Conservation (phyloP, 2,329 filamentous ascomycete genomes). For the Trichoderma simmonsii region DNA sequence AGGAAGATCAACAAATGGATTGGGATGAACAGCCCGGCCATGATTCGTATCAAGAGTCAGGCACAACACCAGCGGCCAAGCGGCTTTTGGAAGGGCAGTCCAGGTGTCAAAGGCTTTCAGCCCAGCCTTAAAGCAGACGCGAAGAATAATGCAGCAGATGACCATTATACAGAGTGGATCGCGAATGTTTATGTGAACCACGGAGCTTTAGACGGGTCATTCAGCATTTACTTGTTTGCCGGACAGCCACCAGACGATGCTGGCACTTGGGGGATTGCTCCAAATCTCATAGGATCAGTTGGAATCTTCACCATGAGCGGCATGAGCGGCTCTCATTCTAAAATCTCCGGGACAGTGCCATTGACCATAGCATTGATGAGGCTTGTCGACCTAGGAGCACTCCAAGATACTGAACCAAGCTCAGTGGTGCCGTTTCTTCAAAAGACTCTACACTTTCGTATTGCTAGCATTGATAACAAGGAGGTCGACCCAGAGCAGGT, state of each 20-base stretch:
- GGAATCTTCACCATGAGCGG: constrained; percentile 50
- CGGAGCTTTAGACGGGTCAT: constrained; percentile 58
- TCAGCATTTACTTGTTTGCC: constrained; percentile 64
- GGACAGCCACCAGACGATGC: constrained; percentile 48
- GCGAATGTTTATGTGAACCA: constrained; percentile 63
- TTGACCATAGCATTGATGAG: constrained; percentile 49
- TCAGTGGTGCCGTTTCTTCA: constrained; percentile 43
- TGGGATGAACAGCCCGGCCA: constrained; percentile 31
- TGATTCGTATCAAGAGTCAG: constrained; percentile 18
- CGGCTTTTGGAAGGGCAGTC: not conserved
- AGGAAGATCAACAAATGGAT: constrained; percentile 52
- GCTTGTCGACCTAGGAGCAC: constrained; percentile 35
- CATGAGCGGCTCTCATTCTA: constrained; percentile 31
- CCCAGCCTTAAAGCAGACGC: constrained; percentile 28
- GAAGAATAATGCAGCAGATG: constrained; percentile 33
- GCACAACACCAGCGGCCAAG: not conserved
- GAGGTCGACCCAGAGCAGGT: constrained; percentile 28
- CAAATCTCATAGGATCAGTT: constrained; percentile 60
- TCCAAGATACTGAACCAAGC: constrained; percentile 38
- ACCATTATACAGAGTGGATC: constrained; percentile 61
- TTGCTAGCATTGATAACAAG: constrained; percentile 28
- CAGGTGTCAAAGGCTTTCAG: not conserved
- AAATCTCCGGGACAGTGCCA: constrained; percentile 49
- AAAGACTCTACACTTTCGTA: constrained; percentile 35
- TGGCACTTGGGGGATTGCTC: constrained; percentile 48